phyloP scores from a whole-genome alignment of 31 red algal species.

The Endocladia muricata region DNA sequence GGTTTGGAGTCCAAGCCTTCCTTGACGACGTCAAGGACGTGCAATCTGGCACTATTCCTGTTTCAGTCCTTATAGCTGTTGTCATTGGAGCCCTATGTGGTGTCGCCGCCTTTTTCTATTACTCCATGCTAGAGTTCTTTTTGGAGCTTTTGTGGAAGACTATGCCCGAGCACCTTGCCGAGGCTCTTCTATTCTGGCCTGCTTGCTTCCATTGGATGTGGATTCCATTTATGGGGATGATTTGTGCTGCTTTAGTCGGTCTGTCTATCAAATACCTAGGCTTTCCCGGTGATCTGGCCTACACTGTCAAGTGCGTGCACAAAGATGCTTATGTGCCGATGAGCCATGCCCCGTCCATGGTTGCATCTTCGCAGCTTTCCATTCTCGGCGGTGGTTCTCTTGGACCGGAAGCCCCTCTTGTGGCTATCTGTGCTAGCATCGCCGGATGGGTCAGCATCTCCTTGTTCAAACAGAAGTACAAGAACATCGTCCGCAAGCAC shows the following conservation, averaged over 20 bases:
- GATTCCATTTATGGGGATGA: constrained; percentile 58
- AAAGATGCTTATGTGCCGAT: constrained; percentile 71
- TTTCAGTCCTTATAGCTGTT: constrained; percentile 59
- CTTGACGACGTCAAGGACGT: constrained; percentile 27
- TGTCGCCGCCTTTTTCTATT: constrained; percentile 79
- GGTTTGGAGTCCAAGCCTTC: constrained; percentile 48
- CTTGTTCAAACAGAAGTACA: constrained; percentile 67
- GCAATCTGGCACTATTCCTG: constrained; percentile 31
- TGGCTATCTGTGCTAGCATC: constrained; percentile 80
- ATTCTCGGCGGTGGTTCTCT: constrained; percentile 82
- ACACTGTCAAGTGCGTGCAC: constrained; percentile 82
- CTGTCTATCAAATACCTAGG: constrained; percentile 65
- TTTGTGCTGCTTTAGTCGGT: constrained; percentile 66
- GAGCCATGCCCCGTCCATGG: constrained; percentile 55
- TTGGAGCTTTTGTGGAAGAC: constrained; percentile 77
- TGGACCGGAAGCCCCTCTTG: constrained; percentile 92
- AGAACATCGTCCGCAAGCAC: constrained; percentile 72
- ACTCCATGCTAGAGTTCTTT: constrained; percentile 65
- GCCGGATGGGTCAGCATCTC: constrained; percentile 53
- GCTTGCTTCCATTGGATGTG: constrained; percentile 49
- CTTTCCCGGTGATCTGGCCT: constrained; percentile 81
- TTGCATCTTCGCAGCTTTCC: constrained; percentile 72
- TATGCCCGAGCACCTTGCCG: constrained; percentile 45
- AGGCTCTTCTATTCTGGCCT: constrained; percentile 26
- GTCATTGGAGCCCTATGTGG: constrained; percentile 85